These are phyloP conservation scores for Mycena rebaudengoi DNA, from an alignment of 768 basidiomycete species.

Conservation along the genomic window DNA sequence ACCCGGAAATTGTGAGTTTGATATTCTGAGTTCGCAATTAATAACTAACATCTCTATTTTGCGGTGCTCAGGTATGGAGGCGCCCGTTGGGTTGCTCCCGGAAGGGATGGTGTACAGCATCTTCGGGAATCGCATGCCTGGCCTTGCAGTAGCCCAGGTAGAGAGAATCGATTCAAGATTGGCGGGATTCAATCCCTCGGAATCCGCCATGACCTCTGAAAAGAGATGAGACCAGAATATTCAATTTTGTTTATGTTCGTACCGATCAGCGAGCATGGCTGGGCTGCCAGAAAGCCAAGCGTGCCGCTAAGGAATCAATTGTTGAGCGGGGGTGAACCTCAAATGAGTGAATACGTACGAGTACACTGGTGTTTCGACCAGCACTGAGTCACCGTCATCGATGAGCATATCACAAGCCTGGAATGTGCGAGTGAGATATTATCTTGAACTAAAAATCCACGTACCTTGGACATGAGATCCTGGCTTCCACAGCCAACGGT, in stretches of 20 bases:
- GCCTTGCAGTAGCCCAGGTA: constrained; percentile 57
- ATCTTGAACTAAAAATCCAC: background rate
- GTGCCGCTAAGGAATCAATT: constrained; percentile 9
- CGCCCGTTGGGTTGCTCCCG: constrained; percentile 43
- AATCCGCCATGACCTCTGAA: constrained; percentile 69
- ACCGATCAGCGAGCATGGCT: constrained; percentile 36
- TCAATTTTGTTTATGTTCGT: too few relatives aligned
- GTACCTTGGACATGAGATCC: constrained; percentile 54
- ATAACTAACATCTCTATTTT: constrained; percentile 27
- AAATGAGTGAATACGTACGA: constrained; percentile 6
- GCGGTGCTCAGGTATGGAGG: constrained; percentile 27
- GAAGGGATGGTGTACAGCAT: constrained; percentile 71
- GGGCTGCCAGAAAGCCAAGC: constrained; percentile 20
- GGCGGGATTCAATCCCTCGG: constrained; percentile 58
- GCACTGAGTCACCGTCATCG: constrained; percentile 54
- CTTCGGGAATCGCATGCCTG: constrained; percentile 63
- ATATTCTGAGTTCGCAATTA: too few relatives aligned
- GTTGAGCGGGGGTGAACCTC: background rate
- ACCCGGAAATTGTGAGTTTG: background rate
- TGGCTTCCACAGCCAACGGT: constrained; percentile 57
- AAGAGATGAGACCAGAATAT: too few relatives aligned
- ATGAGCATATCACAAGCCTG: constrained; percentile 48
- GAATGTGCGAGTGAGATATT: background rate
- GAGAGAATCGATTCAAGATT: constrained; percentile 55
- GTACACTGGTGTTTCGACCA: constrained; percentile 55